Evolutionary conservation across 2,329 filamentous ascomycete species (phyloP).

Genomic region (Cladophialophora bantiana): DNA sequence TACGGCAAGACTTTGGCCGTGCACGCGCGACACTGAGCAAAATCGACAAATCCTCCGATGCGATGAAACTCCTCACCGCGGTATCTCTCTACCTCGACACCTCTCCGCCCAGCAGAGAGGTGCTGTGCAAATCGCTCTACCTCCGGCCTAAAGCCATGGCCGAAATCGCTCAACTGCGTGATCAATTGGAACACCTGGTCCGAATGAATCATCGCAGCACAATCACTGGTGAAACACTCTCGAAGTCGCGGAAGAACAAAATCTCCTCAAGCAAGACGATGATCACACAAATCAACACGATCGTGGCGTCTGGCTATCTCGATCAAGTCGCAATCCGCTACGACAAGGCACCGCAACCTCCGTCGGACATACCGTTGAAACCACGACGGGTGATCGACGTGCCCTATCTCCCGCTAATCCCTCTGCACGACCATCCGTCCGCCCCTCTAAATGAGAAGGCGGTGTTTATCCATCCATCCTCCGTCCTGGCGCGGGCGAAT

Average conservation of each 20-base stretch:
- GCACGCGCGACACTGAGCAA: slow-evolving; percentile 80
- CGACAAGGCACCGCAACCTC: slow-evolving; percentile 78
- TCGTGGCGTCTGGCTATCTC: slow-evolving; percentile 89
- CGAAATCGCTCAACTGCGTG: slow-evolving; percentile 82
- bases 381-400: slow-evolving; percentile 89
- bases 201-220: slow-evolving; percentile 70
- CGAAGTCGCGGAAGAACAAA: slow-evolving; percentile 59
- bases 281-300: slow-evolving; percentile 78
- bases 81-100: slow-evolving; percentile 81
- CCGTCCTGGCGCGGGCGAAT: slow-evolving; percentile 74
- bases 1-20: slow-evolving; percentile 70
- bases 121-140: slow-evolving; percentile 80
- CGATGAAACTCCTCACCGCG: slow-evolving; percentile 86
- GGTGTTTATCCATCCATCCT: slow-evolving; percentile 88
- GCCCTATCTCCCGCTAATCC: slow-evolving; percentile 84
- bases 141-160: slow-evolving; percentile 85
- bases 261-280: slow-evolving; percentile 73
- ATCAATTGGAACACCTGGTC: slow-evolving; percentile 82
- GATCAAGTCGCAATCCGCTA: slow-evolving; percentile 93
- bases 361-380: slow-evolving; percentile 66
- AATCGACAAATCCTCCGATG: slow-evolving; percentile 83
- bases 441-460: slow-evolving; percentile 66
- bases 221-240: slow-evolving; percentile 67
- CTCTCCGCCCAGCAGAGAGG: slow-evolving; percentile 59
- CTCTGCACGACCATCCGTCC: slow-evolving; percentile 48